phyloP scores from a whole-genome alignment of 169 alveolate species.

The Amoebophrya sp. region DNA sequence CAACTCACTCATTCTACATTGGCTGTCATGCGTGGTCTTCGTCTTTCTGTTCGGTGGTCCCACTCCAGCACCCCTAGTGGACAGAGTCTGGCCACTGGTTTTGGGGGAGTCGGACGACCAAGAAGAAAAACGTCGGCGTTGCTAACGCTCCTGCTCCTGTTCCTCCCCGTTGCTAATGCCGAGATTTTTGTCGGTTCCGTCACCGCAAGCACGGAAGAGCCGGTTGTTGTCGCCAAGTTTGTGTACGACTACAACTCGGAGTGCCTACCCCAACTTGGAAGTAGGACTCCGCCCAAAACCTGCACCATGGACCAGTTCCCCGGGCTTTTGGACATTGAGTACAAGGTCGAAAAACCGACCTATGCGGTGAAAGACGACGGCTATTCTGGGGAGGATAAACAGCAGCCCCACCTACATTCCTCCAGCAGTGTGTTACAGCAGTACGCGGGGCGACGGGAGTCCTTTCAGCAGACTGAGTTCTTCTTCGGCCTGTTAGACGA shows the following conservation, averaged over 20 bases:
- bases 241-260: background rate
- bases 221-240: background rate
- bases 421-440: background rate
- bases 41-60: no score
- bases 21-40: no score
- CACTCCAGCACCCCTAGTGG: no score
- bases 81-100: no score
- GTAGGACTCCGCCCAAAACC: background rate
- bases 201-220: background rate
- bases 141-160: no score
- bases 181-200: background rate
- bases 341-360: background rate
- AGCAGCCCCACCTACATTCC: background rate
- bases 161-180: no score
- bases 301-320: background rate
- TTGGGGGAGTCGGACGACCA: no score
- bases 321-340: background rate
- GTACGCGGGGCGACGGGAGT: background rate
- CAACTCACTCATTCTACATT: no score
- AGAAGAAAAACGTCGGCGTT: no score
- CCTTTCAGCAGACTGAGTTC: background rate
- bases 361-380: background rate
- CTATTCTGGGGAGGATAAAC: background rate
- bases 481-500: background rate
- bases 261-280: no score